Percentiles rank a stretch among this genome's conserved stretches.
phyloP scores from a whole-genome alignment of 345 rosid species.

The Salix viminalis region DNA sequence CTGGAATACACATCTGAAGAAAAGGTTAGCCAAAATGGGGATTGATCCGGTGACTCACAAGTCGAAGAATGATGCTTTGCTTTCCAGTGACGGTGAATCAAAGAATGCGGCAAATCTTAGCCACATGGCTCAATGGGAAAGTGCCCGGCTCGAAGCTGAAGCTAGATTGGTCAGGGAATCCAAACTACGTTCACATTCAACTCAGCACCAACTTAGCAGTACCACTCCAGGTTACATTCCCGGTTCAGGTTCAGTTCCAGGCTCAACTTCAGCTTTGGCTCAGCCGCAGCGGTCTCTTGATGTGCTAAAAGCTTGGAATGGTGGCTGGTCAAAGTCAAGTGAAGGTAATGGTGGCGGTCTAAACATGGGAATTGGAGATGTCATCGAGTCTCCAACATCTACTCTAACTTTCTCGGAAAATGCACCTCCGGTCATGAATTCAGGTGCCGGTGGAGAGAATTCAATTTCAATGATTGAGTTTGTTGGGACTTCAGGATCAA shows the following conservation, averaged over 20 bases:
- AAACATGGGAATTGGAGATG: constrained; percentile 32
- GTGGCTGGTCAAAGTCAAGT: constrained; percentile 32
- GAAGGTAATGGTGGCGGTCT: constrained; percentile 25
- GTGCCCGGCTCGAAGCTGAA: constrained; percentile 40
- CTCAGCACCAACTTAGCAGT: constrained; percentile 29
- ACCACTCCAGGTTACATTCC: constrained; percentile 26
- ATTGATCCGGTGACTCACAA: constrained; percentile 32
- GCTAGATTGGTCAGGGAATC: constrained; percentile 74
- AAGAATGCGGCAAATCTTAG: constrained; percentile 28
- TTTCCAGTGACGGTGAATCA: constrained; percentile 18
- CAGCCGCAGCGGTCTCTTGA: constrained; percentile 15
- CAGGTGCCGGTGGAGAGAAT: constrained; percentile 19
- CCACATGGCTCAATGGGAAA: constrained; percentile 50
- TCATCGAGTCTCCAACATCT: constrained; percentile 83
- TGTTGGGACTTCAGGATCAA: constrained; percentile 48
- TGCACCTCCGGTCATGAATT: constrained; percentile 16
- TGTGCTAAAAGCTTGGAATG: constrained; percentile 21
- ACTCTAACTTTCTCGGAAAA: constrained; percentile 72
- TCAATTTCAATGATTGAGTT: constrained; percentile 46
- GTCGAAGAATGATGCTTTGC: constrained; percentile 21
- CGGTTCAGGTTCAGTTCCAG: constrained; percentile 19
- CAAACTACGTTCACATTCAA: constrained; percentile 57
- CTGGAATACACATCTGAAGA: constrained; percentile 32
- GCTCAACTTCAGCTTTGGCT: not conserved
- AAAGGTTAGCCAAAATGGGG: constrained; percentile 31